A percentile compares a stretch with the other conserved stretches of the same genome.
Evolutionary conservation across 2,329 filamentous ascomycete species (phyloP).

Genomic region (Neocucurbitaria cava): DNA sequence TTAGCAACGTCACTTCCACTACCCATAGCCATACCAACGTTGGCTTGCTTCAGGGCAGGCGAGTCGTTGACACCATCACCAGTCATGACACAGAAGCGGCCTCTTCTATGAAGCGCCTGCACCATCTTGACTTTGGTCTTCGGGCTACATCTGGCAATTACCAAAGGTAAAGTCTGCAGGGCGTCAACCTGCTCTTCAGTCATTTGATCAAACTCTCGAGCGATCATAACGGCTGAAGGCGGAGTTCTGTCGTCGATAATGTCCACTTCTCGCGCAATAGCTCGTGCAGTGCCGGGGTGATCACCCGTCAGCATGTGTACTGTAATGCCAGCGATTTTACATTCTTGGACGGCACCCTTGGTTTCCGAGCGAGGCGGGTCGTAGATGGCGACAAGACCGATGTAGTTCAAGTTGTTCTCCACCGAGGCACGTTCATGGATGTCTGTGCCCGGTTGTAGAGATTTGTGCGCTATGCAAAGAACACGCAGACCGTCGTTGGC

Average conservation of each 20-base stretch:
- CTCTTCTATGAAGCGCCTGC: conserved; percentile 48
- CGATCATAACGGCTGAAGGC: conserved; percentile 50
- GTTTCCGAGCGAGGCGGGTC: conserved; percentile 86
- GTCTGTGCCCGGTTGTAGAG: conserved; percentile 32
- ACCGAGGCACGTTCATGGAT: conserved; percentile 63
- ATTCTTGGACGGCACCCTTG: conserved; percentile 59
- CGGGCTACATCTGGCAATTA: conserved; percentile 56
- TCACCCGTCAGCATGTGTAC: conserved; percentile 60
- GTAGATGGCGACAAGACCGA: conserved; percentile 85
- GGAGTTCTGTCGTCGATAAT: conserved; percentile 45
- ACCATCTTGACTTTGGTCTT: conserved; percentile 58
- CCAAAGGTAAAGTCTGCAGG: conserved; percentile 51
- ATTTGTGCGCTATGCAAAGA: conserved; percentile 48
- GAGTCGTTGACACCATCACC: conserved; percentile 53
- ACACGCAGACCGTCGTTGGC: conserved; percentile 49
- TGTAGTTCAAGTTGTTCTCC: conserved; percentile 73
- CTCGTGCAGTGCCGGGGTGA: conserved; percentile 54
- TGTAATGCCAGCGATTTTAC: conserved; percentile 56
- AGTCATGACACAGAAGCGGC: conserved; percentile 53
- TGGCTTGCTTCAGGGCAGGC: conserved; percentile 49
- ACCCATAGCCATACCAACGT: conserved; percentile 54
- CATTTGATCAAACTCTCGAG: conserved; percentile 54
- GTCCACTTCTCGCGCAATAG: conserved; percentile 57
- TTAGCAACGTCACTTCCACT: conserved; percentile 51
- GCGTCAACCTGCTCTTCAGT: conserved; percentile 52